These are phyloP conservation scores for Phytophthora cryptogea DNA, from an alignment of 352 stramenopile species.

Conservation along the genomic window DNA sequence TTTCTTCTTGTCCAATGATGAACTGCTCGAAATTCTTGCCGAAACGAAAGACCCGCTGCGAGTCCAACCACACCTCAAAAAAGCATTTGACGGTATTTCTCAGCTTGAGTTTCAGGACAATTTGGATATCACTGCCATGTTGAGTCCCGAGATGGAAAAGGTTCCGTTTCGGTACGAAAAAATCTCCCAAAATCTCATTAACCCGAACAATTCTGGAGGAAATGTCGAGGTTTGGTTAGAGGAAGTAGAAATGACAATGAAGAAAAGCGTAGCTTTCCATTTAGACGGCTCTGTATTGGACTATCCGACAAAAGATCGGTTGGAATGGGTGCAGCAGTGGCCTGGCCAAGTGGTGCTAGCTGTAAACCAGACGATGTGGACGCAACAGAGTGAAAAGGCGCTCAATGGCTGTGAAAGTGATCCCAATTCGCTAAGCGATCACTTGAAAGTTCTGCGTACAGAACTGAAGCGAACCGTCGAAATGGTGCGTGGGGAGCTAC, in stretches of 20 bases:
- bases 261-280: conserved; percentile 78
- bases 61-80: conserved; percentile 96
- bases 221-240: conserved; percentile 93
- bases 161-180: conserved; percentile 89
- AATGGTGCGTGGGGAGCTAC: conserved; percentile 91
- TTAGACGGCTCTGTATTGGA: conserved; percentile 87
- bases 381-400: conserved; percentile 78
- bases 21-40: conserved; percentile 92
- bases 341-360: conserved; percentile 92
- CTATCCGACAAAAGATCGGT: conserved; percentile 86
- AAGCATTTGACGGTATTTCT: conserved; percentile 93
- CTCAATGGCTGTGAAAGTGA: conserved; percentile 41
- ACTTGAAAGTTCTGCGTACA: conserved; percentile 68
- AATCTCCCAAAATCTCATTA: conserved; percentile 91
- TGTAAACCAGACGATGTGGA: conserved; percentile 94
- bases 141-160: conserved; percentile 87
- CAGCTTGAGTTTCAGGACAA: conserved; percentile 93
- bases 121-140: conserved; percentile 92
- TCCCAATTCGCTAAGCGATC: conserved; percentile 51
- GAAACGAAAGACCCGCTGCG: conserved; percentile 93
- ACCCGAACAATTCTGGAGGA: conserved; percentile 92
- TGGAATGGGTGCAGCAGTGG: conserved; percentile 93
- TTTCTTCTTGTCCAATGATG: conserved; percentile 94
- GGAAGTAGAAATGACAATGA: conserved; percentile 88
- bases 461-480: conserved; percentile 91